Percentiles rank a stretch among this genome's conserved stretches.
Conservation (phyloP, 148 eudicot species). For the Persicaria tinctoria region DNA sequence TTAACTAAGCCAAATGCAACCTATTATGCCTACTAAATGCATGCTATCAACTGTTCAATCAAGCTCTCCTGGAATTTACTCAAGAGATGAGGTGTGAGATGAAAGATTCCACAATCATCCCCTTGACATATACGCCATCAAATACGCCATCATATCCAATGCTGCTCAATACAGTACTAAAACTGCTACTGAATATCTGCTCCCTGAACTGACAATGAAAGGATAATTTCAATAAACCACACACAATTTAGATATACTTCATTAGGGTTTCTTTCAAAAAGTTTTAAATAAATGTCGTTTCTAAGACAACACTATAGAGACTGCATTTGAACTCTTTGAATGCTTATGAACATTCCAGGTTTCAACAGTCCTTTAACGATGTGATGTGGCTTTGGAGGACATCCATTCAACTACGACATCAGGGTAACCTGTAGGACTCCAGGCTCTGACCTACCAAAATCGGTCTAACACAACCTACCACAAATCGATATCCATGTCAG, state of each 20-base stretch:
- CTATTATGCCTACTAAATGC: too few relatives aligned
- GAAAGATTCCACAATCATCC: conserved; percentile 57
- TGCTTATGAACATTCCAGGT: conserved; percentile 31
- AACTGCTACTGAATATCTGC: not conserved
- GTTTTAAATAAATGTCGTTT: too few relatives aligned
- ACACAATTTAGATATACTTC: too few relatives aligned
- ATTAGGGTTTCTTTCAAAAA: too few relatives aligned
- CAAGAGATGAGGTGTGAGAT: conserved; percentile 49
- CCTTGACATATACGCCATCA: conserved; percentile 86
- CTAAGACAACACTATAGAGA: not conserved
- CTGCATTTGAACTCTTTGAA: not conserved
- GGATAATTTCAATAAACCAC: not conserved
- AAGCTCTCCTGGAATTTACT: conserved; percentile 43
- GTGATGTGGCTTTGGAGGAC: conserved; percentile 87
- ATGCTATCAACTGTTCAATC: conserved; percentile 33
- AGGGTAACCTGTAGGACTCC: conserved; percentile 53
- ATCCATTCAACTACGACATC: conserved; percentile 73
- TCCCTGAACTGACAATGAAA: not conserved
- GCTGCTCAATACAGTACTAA: conserved; percentile 56
- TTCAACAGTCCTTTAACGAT: conserved; percentile 70
- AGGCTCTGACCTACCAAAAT: conserved; percentile 18
- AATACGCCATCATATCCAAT: conserved; percentile 71
- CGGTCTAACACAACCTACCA: too few relatives aligned
- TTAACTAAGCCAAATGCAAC: too few relatives aligned
- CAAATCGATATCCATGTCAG: too few relatives aligned